Base-by-base conservation (phyloP, 2,329 filamentous ascomycete species). In the Uncinocarpus reesii region DNA sequence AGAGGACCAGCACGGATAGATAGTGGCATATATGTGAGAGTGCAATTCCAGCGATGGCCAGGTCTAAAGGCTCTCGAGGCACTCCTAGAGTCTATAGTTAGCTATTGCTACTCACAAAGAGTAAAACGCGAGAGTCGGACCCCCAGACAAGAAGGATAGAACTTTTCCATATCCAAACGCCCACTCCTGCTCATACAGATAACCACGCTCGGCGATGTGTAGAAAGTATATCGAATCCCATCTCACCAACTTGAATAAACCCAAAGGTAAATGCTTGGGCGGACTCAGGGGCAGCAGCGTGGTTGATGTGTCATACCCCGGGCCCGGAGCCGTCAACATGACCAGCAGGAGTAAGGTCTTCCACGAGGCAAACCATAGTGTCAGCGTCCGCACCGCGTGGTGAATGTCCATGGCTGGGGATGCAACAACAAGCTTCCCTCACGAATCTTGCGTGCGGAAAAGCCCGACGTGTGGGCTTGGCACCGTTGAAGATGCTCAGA, bases 1-100 rank as follows among this genome's bases (percentile, higher is more conserved):
- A 84, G 11, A 96, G 72, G 8, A 80, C 71, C 35, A 94, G 55
- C 10, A 84, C 82, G 2, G 89, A 87, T 32, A 84, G 58, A 11
- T 89, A 73, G 66, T 98, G 92, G 4, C 81, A 78, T n/a, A 75
- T 42, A 62, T 89, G 83, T 24, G 87, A 81, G 28, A 94, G 61
- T 21, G 70, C 58, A 37, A 92, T 74, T 29, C 79, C 86, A 20
- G 82, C 68, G 13, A 81, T 44, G 8, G 62, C 61, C 42, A 55
- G 31, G 26, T 29, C 31, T 15, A 34, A 49, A 13, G 26, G 4
- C 23, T 24, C 35, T 24, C 42, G 42, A 26, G 32, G 32, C 21
- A 32, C 28, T 36, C 42, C 42, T 45, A 13, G 6, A 21, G 15
- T n/a, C n/a, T 20, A 24, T 21, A 8, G 28, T 45, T 29, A 37